Conservation (phyloP, 2,329 filamentous ascomycete species). For the Xylariaceae sp. region DNA sequence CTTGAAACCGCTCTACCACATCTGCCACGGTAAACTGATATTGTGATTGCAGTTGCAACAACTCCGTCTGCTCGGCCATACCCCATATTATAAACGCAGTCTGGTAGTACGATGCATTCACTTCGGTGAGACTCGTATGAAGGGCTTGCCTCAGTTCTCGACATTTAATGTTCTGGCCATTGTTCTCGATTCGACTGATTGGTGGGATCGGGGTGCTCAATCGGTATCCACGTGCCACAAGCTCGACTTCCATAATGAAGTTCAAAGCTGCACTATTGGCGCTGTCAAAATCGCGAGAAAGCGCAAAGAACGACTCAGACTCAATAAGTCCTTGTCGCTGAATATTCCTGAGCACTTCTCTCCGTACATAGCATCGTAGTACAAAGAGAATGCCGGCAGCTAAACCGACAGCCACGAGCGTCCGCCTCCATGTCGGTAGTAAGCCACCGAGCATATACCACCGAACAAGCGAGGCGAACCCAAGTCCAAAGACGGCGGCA, state of each 20-base stretch:
- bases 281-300: slow-evolving; percentile 32
- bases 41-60: slow-evolving; percentile 91
- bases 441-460: slow-evolving; percentile 30
- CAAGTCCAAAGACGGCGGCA: slow-evolving; percentile 30
- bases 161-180: slow-evolving; percentile 75
- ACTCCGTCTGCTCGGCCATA: slow-evolving; percentile 73
- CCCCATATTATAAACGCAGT: slow-evolving; percentile 66
- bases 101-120: slow-evolving; percentile 70
- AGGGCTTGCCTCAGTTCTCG: slow-evolving; percentile 75
- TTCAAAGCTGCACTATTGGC: slow-evolving; percentile 34
- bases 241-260: slow-evolving; percentile 36
- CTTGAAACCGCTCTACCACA: slow-evolving; percentile 65
- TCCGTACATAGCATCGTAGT: slow-evolving; percentile 30
- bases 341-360: slow-evolving; percentile 31
- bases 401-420: slow-evolving; percentile 22
- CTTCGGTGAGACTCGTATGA: slow-evolving; percentile 64
- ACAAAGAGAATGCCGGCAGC: slow-evolving; percentile 20
- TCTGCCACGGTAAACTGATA: slow-evolving; percentile 76
- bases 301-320: slow-evolving; percentile 28
- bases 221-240: slow-evolving; percentile 34
- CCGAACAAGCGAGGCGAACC: slow-evolving; percentile 27
- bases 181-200: slow-evolving; percentile 87
- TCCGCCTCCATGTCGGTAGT: slow-evolving; percentile 28
- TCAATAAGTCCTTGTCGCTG: slow-evolving; percentile 30
- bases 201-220: slow-evolving; percentile 81